These are phyloP conservation scores for Dalbergia cultrata DNA, from an alignment of 306 rosid species.

Conservation along the genomic window DNA sequence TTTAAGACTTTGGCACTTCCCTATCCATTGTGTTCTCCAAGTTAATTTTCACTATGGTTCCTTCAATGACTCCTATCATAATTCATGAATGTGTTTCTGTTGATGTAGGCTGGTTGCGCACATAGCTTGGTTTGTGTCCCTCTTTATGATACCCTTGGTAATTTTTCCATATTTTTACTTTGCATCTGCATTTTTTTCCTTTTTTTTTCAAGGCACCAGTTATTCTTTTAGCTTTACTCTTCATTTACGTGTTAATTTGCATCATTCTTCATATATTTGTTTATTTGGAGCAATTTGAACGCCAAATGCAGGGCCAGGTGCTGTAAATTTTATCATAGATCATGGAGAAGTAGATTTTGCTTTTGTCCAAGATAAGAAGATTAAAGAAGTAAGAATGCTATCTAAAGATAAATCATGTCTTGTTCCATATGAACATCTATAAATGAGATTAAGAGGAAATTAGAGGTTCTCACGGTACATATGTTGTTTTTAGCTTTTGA, in stretches of 20 bases:
- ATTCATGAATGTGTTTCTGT: conserved; percentile 22
- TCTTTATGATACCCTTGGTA: conserved; percentile 93
- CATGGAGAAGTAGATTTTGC: conserved; percentile 78
- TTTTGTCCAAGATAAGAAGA: conserved; percentile 85
- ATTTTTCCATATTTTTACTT: not conserved
- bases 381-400: conserved; percentile 69
- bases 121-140: conserved; percentile 87
- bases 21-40: not conserved
- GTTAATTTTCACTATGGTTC: not conserved
- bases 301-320: conserved; percentile 66
- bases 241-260: not conserved
- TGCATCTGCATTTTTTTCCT: not conserved
- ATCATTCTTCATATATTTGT: not conserved
- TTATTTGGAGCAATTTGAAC: not conserved
- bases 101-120: conserved; percentile 78
- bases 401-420: conserved; percentile 13
- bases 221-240: not conserved
- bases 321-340: conserved; percentile 70
- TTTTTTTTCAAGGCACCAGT: not conserved
- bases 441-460: conserved; percentile 21
- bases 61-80: not conserved
- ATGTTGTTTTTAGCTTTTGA: conserved; percentile 65
- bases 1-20: conserved; percentile 6
- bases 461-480: conserved; percentile 40
- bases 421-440: conserved; percentile 1